Conservation (phyloP, 495 filamentous ascomycete species). For the Aspergillus baeticus region DNA sequence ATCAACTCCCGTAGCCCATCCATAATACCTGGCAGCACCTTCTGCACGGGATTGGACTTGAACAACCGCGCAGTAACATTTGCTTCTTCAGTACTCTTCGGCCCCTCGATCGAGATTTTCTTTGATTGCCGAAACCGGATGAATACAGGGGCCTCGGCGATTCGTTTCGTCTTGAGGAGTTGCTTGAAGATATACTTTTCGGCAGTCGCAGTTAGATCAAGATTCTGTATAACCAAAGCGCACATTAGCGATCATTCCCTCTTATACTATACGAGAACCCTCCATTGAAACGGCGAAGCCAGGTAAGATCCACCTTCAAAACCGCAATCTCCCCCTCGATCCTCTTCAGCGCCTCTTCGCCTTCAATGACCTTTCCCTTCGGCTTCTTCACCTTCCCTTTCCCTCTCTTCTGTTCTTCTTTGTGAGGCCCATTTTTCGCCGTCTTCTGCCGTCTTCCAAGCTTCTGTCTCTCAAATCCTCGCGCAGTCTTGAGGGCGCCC, state of each 20-base stretch:
- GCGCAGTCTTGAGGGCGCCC: constrained; percentile 72
- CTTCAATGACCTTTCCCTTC: neutral
- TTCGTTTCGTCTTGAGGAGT: constrained; percentile 68
- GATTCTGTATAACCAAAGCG: constrained; percentile 35
- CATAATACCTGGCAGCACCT: constrained; percentile 61
- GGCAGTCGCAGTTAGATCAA: constrained; percentile 66
- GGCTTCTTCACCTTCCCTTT: neutral
- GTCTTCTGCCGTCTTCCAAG: constrained; percentile 72
- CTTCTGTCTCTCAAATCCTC: constrained; percentile 89
- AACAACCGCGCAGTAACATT: constrained; percentile 84
- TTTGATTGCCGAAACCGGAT: constrained; percentile 34
- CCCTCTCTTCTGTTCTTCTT: neutral
- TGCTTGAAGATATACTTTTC: constrained; percentile 72
- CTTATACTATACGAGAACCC: no score
- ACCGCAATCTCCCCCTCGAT: constrained; percentile 72
- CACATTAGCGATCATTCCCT: neutral
- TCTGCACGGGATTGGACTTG: constrained; percentile 72
- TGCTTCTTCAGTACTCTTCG: constrained; percentile 50
- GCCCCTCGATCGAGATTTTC: constrained; percentile 34
- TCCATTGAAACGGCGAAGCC: neutral
- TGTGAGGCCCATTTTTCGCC: constrained; percentile 48
- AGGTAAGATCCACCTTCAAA: constrained; percentile 59
- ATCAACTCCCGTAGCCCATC: constrained; percentile 60
- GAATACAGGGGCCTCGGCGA: constrained; percentile 55
- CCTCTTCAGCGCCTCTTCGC: constrained; percentile 40